Base-by-base conservation (phyloP, 139 green algal species). In the Pedinophyceae sp. region DNA sequence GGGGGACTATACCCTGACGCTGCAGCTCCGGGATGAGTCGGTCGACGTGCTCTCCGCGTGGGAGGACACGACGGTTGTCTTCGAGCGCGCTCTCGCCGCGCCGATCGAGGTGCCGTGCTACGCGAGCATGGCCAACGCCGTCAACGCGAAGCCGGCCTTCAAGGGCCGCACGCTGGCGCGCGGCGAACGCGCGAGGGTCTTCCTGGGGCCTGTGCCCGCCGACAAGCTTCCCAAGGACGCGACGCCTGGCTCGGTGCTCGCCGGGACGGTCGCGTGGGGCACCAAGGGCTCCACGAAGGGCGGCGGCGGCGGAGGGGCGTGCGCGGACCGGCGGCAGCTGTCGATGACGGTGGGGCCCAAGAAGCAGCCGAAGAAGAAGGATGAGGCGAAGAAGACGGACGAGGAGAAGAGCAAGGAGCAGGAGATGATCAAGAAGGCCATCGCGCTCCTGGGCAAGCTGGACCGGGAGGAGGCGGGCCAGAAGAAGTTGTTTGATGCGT, bases 201-300 rank as follows among this genome's bases (percentile, higher is more conserved):
- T 80, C 58, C 22, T 92, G 45, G 82, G 81, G 1, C 65, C 72
- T 1, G 28, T 74, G 25, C 54, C 76, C 0, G 74, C 86, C 19
- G 82, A 86, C 63, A 86, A 86, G 54, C 66, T 93, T 57, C 82
- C 80, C 47, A 93, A 93, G 72, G 82, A 92, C 45, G 82, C 81
- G 34, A 27, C 24, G 25, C n/a, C 24, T n/a, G 52, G 52, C n/a
- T 23, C 17, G n/a, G 24, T 16, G 10, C 24, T 58, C 25, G 27
- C 28, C 20, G 52, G 52, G 15, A 58, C 16, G 19, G 3, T 48
- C 52, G 22, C 5, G 18, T 30, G 24, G 52, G 48, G 48, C n/a
- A 43, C 34, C 34, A 43, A 13, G 10, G 10, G 34, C 34, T 43
- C 10, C 10, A 13, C 10, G 13, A 43, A 13, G 34, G 10, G 34